Percentiles rank a stretch among this genome's conserved stretches.
Conservation (phyloP, 345 rosid species). For the Camelina hispida region DNA sequence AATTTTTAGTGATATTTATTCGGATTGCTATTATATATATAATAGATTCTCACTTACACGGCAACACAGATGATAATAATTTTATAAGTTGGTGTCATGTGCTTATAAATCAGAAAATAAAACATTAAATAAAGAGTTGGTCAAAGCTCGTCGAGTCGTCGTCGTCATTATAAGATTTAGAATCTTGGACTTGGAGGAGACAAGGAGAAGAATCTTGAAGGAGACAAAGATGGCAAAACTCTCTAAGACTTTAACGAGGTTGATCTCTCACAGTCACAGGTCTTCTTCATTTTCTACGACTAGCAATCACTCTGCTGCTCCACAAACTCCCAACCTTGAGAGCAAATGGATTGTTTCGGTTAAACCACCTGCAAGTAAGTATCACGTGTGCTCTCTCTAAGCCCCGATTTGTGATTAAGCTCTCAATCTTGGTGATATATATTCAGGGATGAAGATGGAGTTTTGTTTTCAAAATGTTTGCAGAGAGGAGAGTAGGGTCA, state of each 20-base stretch:
- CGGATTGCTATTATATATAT: no score
- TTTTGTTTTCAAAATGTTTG: background rate
- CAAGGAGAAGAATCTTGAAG: background rate
- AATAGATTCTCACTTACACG: background rate
- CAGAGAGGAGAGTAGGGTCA: constrained; percentile 53
- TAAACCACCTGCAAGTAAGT: constrained; percentile 55
- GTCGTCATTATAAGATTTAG: background rate
- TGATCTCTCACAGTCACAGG: constrained; percentile 23
- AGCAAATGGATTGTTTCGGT: constrained; percentile 34
- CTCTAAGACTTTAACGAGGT: constrained; percentile 50
- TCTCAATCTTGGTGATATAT: background rate
- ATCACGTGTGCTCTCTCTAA: background rate
- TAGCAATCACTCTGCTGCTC: constrained; percentile 19
- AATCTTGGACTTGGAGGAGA: constrained; percentile 5
- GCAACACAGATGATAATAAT: background rate
- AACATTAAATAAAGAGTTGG: background rate
- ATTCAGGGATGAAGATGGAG: background rate
- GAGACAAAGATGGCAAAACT: constrained; percentile 35
- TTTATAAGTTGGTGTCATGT: background rate
- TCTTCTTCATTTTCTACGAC: constrained; percentile 23
- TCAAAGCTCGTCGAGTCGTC: background rate
- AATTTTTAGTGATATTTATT: no score
- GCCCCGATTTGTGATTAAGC: constrained; percentile 18
- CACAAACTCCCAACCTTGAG: constrained; percentile 35
- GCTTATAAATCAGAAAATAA: background rate